Evolutionary conservation across 805 yeast species (phyloP).

Genomic region (Suhomyces sp.): DNA sequence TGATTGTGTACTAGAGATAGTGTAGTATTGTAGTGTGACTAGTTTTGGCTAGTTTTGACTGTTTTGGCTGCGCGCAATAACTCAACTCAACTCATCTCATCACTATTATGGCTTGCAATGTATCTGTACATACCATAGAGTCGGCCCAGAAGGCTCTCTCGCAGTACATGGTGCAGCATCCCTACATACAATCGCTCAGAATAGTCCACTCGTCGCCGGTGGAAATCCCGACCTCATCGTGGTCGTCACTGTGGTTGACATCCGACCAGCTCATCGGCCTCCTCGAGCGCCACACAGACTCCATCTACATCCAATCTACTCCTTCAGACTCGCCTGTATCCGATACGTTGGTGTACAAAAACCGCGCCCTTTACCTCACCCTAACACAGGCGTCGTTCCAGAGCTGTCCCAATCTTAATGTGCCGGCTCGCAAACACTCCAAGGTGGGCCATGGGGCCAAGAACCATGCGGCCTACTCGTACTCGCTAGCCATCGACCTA

Average conservation of each 20-base stretch:
- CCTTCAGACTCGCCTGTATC: not conserved
- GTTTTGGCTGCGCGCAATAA: too few species aligned
- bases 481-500: conserved; percentile 7
- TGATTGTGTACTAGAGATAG: too few species aligned
- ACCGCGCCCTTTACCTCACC: conserved; percentile 2
- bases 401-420: conserved; percentile 8
- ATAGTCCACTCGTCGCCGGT: not conserved
- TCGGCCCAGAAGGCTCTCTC: not conserved
- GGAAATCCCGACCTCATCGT: not conserved
- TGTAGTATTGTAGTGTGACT: too few species aligned
- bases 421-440: conserved; percentile 9
- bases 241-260: not conserved
- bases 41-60: too few species aligned
- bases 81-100: not conserved
- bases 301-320: not conserved
- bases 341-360: not conserved
- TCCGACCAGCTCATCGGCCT: not conserved
- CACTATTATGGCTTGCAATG: not conserved
- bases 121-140: not conserved
- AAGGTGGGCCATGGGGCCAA: conserved; percentile 21
- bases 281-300: not conserved
- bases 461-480: conserved; percentile 10
- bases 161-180: not conserved
- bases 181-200: not conserved
- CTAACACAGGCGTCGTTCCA: conserved; percentile 7